Evolutionary conservation across 345 rosid species (phyloP).

Genomic region (Pseudoturritis turrita): DNA sequence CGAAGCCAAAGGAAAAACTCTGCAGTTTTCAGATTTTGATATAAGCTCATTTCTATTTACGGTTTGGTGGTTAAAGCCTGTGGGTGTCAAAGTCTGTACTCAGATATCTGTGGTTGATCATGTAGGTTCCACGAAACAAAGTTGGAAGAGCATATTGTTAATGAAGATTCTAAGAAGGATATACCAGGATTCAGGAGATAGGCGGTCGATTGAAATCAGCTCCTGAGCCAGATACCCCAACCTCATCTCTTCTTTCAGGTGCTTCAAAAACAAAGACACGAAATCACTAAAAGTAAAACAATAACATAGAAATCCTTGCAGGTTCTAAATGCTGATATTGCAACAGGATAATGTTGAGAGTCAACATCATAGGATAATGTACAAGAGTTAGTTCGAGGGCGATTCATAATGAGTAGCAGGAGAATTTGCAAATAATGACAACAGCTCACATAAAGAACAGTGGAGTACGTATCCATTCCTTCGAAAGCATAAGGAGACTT

Average conservation of each 20-base stretch:
- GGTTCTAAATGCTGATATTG: not conserved
- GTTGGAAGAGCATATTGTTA: not conserved
- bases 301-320: not conserved
- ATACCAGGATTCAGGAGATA: constrained; percentile 95
- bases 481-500: constrained; percentile 50
- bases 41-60: not conserved
- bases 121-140: not conserved
- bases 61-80: not conserved
- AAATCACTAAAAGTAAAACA: not conserved
- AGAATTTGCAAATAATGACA: not conserved
- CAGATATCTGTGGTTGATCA: not conserved
- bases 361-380: not conserved
- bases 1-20: not conserved
- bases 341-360: not conserved
- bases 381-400: not conserved
- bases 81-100: not conserved
- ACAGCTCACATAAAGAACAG: constrained; percentile 61
- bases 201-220: constrained; percentile 66
- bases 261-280: constrained; percentile 44
- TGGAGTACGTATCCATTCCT: constrained; percentile 61
- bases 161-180: constrained; percentile 21
- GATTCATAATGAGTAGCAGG: not conserved
- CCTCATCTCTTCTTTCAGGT: constrained; percentile 87
- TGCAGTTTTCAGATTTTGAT: not conserved
- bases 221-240: constrained; percentile 86